These are phyloP conservation scores for Dendrobium officinale DNA, from an alignment of 106 monocot genomes.

Conservation along the genomic window DNA sequence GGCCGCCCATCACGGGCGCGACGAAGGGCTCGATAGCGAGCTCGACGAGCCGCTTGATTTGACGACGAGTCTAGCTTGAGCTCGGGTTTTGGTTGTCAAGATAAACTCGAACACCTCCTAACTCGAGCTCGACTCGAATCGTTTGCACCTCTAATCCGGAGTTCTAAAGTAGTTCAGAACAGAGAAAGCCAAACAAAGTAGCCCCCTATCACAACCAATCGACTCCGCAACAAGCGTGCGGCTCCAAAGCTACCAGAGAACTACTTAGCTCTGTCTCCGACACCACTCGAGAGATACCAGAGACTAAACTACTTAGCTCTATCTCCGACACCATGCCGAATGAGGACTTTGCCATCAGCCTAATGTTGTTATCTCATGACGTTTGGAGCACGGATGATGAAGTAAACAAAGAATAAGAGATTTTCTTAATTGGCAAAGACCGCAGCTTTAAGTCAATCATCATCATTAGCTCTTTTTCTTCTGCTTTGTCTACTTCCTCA, in stretches of 20 bases:
- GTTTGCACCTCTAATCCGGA: too few species aligned
- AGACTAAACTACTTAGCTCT: slow-evolving; percentile 46
- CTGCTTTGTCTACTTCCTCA: not conserved
- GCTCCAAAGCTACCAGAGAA: not conserved
- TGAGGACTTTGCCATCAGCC: slow-evolving; percentile 57
- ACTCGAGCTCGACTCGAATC: too few species aligned
- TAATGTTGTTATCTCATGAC: slow-evolving; percentile 74
- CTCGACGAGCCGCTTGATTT: too few species aligned
- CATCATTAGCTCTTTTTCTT: not conserved
- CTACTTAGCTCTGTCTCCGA: too few species aligned
- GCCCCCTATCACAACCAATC: slow-evolving; percentile 5
- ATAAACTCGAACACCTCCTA: too few species aligned
- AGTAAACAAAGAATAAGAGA: not conserved
- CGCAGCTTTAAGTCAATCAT: not conserved
- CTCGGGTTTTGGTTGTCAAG: too few species aligned
- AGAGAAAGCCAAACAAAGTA: slow-evolving; percentile 73
- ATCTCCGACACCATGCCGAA: slow-evolving; percentile 46
- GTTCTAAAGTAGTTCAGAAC: slow-evolving; percentile 25
- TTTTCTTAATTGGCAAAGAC: not conserved
- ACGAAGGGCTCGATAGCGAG: too few species aligned
- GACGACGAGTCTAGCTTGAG: too few species aligned
- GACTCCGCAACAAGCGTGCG: slow-evolving; percentile 28
- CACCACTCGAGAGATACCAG: not conserved
- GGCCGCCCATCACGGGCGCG: too few species aligned
- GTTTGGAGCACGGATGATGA: slow-evolving; percentile 17